phyloP scores from a whole-genome alignment of 2,329 filamentous ascomycete genomes.

The Talaromyces sp. region DNA sequence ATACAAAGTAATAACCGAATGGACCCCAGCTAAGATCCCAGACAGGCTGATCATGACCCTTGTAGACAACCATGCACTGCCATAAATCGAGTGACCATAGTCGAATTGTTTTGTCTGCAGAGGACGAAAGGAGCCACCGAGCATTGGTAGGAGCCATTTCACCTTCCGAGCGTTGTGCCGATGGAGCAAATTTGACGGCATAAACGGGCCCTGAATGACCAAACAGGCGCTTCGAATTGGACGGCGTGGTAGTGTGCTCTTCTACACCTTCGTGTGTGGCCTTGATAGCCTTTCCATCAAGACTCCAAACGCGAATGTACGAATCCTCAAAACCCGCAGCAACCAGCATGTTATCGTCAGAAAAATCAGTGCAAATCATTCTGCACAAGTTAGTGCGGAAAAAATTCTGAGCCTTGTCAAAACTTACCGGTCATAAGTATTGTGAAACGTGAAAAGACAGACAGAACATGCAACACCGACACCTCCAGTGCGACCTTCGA shows the following conservation, averaged over 20 bases:
- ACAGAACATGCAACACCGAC: slow-evolving; percentile 79
- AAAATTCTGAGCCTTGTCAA: neutral
- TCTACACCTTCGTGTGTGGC: slow-evolving; percentile 60
- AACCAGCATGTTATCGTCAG: slow-evolving; percentile 80
- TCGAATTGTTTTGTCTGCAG: slow-evolving; percentile 80
- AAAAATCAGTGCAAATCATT: slow-evolving; percentile 92
- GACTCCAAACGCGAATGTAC: slow-evolving; percentile 89
- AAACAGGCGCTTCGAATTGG: slow-evolving; percentile 71
- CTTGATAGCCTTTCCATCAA: slow-evolving; percentile 77
- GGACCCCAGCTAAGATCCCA: slow-evolving; percentile 88
- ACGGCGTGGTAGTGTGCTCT: slow-evolving; percentile 56
- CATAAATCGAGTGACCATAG: slow-evolving; percentile 91
- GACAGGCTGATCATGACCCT: slow-evolving; percentile 83
- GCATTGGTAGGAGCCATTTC: slow-evolving; percentile 56
- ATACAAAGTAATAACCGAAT: slow-evolving; percentile 91
- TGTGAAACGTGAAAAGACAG: slow-evolving; percentile 98
- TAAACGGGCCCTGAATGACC: slow-evolving; percentile 90
- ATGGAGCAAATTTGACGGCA: slow-evolving; percentile 81
- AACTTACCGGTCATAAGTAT: slow-evolving; percentile 79
- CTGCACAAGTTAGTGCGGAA: slow-evolving; percentile 44
- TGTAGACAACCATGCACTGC: slow-evolving; percentile 91
- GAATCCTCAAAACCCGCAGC: slow-evolving; percentile 89
- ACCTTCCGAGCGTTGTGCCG: slow-evolving; percentile 50
- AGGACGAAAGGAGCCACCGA: slow-evolving; percentile 79
- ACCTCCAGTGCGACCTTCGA: slow-evolving; percentile 78